Evolutionary conservation across 352 stramenopile genomes (phyloP).

Genomic region (Blastocystis sp.): DNA sequence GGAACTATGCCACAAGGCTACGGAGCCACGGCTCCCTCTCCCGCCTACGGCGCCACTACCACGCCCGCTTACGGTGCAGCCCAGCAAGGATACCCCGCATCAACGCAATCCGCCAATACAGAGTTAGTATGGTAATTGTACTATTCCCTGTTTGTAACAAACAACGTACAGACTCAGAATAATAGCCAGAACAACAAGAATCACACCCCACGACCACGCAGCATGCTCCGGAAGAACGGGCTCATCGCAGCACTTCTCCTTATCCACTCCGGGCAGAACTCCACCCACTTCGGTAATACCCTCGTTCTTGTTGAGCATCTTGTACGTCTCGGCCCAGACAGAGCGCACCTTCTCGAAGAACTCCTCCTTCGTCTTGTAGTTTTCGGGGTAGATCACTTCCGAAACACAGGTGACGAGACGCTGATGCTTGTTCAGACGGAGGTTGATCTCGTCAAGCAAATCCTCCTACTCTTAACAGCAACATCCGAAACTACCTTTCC

Average conservation of each 20-base stretch:
- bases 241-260: slow-evolving; percentile 3
- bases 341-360: slow-evolving; percentile 8
- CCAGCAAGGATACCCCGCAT: neutral
- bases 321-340: slow-evolving; percentile 38
- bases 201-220: neutral
- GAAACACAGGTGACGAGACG: slow-evolving; percentile 6
- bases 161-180: neutral
- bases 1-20: too few relatives aligned
- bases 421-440: slow-evolving; percentile 6
- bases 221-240: slow-evolving; percentile 1
- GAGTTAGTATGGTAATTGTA: neutral
- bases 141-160: neutral
- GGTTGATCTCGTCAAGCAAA: slow-evolving; percentile 42
- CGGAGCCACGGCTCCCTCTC: too few relatives aligned
- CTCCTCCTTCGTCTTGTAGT: slow-evolving; percentile 47
- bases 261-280: neutral
- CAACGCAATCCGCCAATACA: neutral
- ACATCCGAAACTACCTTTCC: slow-evolving; percentile 11
- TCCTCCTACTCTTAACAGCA: slow-evolving; percentile 13
- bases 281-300: neutral
- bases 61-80: neutral
- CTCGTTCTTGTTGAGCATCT: slow-evolving; percentile 40
- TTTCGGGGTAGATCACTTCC: slow-evolving; percentile 27
- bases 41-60: neutral
- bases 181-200: neutral